Evolutionary conservation across 2,329 filamentous ascomycete species (phyloP), one percentile per base, ranked within the genome.

Genomic region (Ophiostoma ips): DNA sequence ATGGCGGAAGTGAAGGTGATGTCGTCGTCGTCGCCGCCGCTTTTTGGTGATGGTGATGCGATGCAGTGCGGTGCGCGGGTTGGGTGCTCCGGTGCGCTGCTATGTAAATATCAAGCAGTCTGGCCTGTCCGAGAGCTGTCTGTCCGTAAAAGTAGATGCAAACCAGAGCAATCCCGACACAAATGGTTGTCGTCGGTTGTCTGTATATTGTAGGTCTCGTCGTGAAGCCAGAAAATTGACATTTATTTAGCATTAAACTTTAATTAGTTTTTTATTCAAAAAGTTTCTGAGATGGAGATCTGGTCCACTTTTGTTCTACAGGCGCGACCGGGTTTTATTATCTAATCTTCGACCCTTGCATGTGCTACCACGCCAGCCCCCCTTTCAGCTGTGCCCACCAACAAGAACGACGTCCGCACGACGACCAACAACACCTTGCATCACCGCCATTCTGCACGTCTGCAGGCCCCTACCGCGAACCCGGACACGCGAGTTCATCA

Each of bases 1-100:
- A 69, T 65, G 11, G 30, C 40, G 21, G n/a, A n/a, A n/a, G n/a
- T n/a, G 21, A 11, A 31, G 41, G 49, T 1, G 30, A 15, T 30
- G 41, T 40, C 37, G 36, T 13, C 41, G 33, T 48, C 4, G 9
- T 41, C n/a, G n/a, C n/a, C n/a, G n/a, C n/a, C n/a, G 38, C 13
- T 7, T n/a, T 40, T 40, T 24, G 19, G 37, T 40, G 38, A 28
- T 15, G 38, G 24, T 8, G 24, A 28, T 28, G 24, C 24, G 24
- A 28, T 28, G 24, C 24, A 8, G 24, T 28, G 24, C 8, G 24
- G n/a, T n/a, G n/a, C n/a, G n/a, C n/a, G n/a, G n/a, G n/a, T n/a
- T n/a, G n/a, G n/a, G n/a, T n/a, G n/a, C n/a, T n/a, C n/a, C n/a
- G n/a, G n/a, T n/a, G n/a, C n/a, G n/a, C n/a, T n/a, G n/a, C n/a